These are phyloP conservation scores for Tolypocladium tundrense DNA, from an alignment of 2,329 filamentous ascomycete genomes.

Conservation along the genomic window DNA sequence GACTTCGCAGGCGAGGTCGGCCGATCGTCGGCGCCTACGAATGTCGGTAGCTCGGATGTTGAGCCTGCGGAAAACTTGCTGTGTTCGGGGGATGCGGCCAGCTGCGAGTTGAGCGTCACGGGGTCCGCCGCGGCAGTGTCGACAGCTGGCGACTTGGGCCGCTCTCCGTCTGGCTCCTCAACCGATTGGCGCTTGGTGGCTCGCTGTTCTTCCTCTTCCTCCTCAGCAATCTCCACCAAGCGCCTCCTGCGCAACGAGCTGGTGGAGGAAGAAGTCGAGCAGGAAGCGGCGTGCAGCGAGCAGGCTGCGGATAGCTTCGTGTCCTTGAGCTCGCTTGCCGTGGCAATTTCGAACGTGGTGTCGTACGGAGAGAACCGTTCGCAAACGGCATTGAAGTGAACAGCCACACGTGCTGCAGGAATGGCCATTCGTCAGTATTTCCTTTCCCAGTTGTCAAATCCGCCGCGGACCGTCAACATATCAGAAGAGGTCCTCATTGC, in stretches of 20 bases:
- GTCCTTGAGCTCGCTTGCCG: conserved; percentile 73
- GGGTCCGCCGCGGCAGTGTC: conserved; percentile 16
- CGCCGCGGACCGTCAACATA: background rate
- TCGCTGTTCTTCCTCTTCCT: conserved; percentile 66
- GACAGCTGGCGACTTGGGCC: conserved; percentile 17
- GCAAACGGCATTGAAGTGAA: conserved; percentile 57
- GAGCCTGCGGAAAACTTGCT: conserved; percentile 36
- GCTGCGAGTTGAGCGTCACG: conserved; percentile 40
- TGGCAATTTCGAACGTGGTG: conserved; percentile 66
- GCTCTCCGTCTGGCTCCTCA: conserved; percentile 28
- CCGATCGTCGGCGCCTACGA: conserved; percentile 34
- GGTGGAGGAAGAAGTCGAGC: conserved; percentile 74
- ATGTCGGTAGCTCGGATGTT: conserved; percentile 39
- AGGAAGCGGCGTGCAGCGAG: conserved; percentile 78
- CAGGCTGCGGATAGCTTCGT: conserved; percentile 80
- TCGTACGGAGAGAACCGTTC: conserved; percentile 78
- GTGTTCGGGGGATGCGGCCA: conserved; percentile 39
- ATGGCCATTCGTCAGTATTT: conserved; percentile 1
- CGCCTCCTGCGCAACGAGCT: conserved; percentile 68
- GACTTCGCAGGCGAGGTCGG: conserved; percentile 36
- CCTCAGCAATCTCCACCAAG: conserved; percentile 88
- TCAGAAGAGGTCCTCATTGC: background rate
- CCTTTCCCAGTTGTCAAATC: background rate
- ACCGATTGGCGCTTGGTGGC: conserved; percentile 49
- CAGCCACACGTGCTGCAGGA: conserved; percentile 64